Percentiles rank a stretch among this genome's conserved stretches.
phyloP scores from a whole-genome alignment of 768 basidiomycete species.

The Gautieria morchelliformis region DNA sequence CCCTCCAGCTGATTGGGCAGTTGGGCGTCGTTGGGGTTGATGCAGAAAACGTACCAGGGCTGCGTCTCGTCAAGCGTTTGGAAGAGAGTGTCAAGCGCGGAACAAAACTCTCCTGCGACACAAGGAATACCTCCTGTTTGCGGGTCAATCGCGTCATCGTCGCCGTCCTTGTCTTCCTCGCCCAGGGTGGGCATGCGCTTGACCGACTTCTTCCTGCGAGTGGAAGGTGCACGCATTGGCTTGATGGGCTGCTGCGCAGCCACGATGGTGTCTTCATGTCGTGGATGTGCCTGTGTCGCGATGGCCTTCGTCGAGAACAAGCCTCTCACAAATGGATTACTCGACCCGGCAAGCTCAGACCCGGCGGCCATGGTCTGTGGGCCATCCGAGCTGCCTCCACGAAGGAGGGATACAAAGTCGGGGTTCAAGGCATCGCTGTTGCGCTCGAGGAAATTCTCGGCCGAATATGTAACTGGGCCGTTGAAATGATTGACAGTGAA shows the following conservation, averaged over 20 bases:
- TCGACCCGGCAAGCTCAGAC: constrained; percentile 65
- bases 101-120: constrained; percentile 81
- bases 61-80: constrained; percentile 84
- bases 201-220: constrained; percentile 66
- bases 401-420: constrained; percentile 83
- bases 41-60: constrained; percentile 84
- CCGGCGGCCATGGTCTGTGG: constrained; percentile 30
- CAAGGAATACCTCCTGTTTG: constrained; percentile 42
- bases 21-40: constrained; percentile 94
- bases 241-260: constrained; percentile 89
- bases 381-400: constrained; percentile 36
- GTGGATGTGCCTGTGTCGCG: constrained; percentile 84
- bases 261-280: constrained; percentile 92
- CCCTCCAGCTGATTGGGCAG: constrained; percentile 92
- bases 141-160: constrained; percentile 20
- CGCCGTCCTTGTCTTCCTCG: constrained; percentile 39
- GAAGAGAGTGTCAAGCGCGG: constrained; percentile 78
- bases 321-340: constrained; percentile 85
- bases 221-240: constrained; percentile 90
- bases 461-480: constrained; percentile 84
- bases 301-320: constrained; percentile 85
- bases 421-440: constrained; percentile 87
- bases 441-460: constrained; percentile 81
- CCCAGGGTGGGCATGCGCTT: constrained; percentile 52
- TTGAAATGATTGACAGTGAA: constrained; percentile 92